Base-by-base conservation (phyloP, 2,329 filamentous ascomycete species). In the Esteya vermicola region DNA sequence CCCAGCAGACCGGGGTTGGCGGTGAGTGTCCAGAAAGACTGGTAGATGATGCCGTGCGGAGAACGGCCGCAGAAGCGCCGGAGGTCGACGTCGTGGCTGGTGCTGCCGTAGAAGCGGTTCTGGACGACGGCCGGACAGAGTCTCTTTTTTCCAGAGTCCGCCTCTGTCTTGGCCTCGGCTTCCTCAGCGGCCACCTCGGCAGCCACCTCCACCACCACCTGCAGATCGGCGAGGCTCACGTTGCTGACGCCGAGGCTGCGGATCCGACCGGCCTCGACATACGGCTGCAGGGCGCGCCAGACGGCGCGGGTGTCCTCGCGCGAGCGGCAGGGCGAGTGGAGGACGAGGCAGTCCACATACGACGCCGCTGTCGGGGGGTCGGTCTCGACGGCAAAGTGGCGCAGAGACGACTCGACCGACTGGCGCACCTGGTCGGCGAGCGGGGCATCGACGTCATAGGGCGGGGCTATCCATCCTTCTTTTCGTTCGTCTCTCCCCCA, bases 211-310 rank as follows among this genome's bases (percentile, higher is more conserved):
- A 66, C 64, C 1, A 86, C 58, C 5, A 59, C 56, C 39, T 67
- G 54, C 1, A 91, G 63, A 2, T 73, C 56, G 0, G 64, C 54
- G 2, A 81, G 57, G n/a, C 65, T 61, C n/a, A 72, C 70, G 56
- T 91, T 91, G 40, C 81, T 85, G 41, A 91, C 78, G 31, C 85
- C 85, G 8, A 91, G 63, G 23, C 73, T 65, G 31, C 74, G 75
- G 46, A 88, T 75, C 33, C 51, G 57, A 48, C 67, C 53, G 0
- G 81, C 80, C 1, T n/a, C n/a, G n/a, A 85, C 75, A 51, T 79
- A 85, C 4, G 65, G 60, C 52, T 81, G 72, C 13, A 89, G 64
- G 0, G 72, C 59, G 19, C 60, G 58, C 81, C 82, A 89, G 9
- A 75, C 82, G 41, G 70, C 63, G 22, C 79, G 50, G 0, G 81